Conservation (phyloP, 2,329 filamentous ascomycete genomes). For the Aspergillus udagawae region DNA sequence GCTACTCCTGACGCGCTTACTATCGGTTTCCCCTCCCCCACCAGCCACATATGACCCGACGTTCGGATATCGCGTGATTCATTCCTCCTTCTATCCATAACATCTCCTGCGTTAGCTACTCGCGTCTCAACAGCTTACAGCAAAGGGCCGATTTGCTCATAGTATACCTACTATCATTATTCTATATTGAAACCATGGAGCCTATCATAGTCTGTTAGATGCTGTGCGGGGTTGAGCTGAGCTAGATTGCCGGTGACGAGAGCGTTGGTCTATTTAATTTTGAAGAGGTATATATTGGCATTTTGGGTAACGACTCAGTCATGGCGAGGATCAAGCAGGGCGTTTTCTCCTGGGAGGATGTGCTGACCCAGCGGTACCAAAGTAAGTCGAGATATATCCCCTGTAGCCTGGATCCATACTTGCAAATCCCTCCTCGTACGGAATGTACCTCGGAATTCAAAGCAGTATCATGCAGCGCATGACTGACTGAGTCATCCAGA, state of each 20-base stretch:
- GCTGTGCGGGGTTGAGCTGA: neutral
- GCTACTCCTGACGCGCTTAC: conserved; percentile 8
- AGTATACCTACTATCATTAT: neutral
- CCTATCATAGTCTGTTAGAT: neutral
- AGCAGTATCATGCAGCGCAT: neutral
- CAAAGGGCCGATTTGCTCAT: neutral
- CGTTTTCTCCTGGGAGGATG: conserved; percentile 40
- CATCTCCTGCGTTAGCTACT: neutral
- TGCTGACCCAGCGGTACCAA: conserved; percentile 37
- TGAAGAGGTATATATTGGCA: neutral
- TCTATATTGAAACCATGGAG: neutral
- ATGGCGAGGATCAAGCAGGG: conserved; percentile 36
- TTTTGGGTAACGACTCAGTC: neutral
- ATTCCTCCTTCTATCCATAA: neutral
- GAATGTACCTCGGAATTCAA: neutral
- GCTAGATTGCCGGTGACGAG: neutral
- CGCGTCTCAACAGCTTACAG: neutral
- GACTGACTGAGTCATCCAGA: conserved; percentile 13
- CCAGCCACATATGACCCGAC: conserved; percentile 2
- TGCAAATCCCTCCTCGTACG: neutral
- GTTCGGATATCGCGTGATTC: conserved; percentile 13
- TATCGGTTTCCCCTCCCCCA: conserved; percentile 7
- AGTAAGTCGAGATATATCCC: conserved; percentile 22
- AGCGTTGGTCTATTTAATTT: neutral
- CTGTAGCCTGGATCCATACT: neutral